Evolutionary conservation across 1,284 basidiomycete species (phyloP), one percentile per base, ranked within the genome.

Genomic region (Leccinum pachyderme): DNA sequence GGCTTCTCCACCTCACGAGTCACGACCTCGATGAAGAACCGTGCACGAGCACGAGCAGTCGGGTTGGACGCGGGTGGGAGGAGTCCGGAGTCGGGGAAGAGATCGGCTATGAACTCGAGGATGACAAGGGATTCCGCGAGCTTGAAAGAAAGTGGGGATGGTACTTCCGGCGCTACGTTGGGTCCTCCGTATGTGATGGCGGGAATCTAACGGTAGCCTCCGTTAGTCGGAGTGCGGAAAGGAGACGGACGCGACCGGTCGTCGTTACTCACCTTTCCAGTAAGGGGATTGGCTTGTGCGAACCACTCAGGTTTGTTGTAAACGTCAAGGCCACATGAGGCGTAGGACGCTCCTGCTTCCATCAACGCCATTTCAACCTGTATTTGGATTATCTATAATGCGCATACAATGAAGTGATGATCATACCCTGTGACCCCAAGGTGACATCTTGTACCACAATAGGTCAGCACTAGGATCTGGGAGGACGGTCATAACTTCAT

Each of bases 111-210:
- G 69, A 87, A 84, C 64, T 87, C 83, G 54, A 87, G 70, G 52
- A 87, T 74, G 39, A 87, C 75, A 25, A 79, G 73, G 2, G 84
- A 86, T 63, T 88, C 86, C 9, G 80, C 75, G 58, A 88, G 68
- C 71, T 86, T 86, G 51, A 66, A 61, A 0, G 83, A 82, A 18
- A 82, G 77, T 0, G 82, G 77, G 4, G 82, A 81, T 1, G 83
- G 86, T n/a, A 78, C 62, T 44, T 81, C 79, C 1, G 81, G 75
- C 0, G 29, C 12, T 7, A 76, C 63, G 3, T 74, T 74, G 3
- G 84, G 81, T 0, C 83, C 84, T 41, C 84, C 84, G 52, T 82
- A 86, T 1, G 81, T 72, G 37, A 85, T 67, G 0, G 78, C 79
- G 8, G 83, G 84, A 13, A 85, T 75, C 80, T 81, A 31, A n/a